phyloP scores from a whole-genome alignment of 176 grass and related monocot species.

The Juncus effusus region DNA sequence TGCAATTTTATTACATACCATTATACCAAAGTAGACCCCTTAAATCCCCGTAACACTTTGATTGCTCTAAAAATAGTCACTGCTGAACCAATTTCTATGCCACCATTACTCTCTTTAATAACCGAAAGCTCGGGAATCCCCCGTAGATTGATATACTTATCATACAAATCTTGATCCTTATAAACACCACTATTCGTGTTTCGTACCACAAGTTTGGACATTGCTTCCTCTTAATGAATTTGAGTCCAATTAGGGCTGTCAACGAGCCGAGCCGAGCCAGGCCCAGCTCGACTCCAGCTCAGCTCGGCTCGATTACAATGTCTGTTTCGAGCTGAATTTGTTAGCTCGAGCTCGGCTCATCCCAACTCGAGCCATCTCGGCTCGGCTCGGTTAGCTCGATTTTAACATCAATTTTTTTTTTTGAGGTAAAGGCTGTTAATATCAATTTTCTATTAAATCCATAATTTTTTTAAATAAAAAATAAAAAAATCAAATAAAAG shows the following conservation, averaged over 20 bases:
- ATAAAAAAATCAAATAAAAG: no score
- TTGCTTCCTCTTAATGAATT: slow-evolving; percentile 20
- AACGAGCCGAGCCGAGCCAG: no score
- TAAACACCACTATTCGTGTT: slow-evolving; percentile 72
- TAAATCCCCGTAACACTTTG: slow-evolving; percentile 10
- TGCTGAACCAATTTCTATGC: slow-evolving; percentile 25
- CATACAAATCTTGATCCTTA: slow-evolving; percentile 18
- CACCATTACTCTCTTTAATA: slow-evolving; percentile 7
- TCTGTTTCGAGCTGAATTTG: no score
- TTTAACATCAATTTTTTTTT: no score
- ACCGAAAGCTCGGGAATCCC: slow-evolving; percentile 16
- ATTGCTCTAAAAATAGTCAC: slow-evolving; percentile 30
- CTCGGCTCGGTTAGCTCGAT: no score
- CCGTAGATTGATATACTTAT: slow-evolving; percentile 19
- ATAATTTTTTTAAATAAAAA: no score
- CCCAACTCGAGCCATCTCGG: no score
- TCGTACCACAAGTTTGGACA: slow-evolving; percentile 61
- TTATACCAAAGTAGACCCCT: background rate
- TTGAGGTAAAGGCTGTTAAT: no score
- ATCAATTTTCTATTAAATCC: no score
- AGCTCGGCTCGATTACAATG: no score
- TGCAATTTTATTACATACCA: slow-evolving; percentile 22
- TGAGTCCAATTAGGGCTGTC: slow-evolving; percentile 14
- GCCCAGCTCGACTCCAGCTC: no score
- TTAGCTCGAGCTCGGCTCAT: no score